Percentiles rank a stretch among this genome's conserved stretches.
Conservation (phyloP, 1,139 yeast genomes). For the Hansenula lynferdii region DNA sequence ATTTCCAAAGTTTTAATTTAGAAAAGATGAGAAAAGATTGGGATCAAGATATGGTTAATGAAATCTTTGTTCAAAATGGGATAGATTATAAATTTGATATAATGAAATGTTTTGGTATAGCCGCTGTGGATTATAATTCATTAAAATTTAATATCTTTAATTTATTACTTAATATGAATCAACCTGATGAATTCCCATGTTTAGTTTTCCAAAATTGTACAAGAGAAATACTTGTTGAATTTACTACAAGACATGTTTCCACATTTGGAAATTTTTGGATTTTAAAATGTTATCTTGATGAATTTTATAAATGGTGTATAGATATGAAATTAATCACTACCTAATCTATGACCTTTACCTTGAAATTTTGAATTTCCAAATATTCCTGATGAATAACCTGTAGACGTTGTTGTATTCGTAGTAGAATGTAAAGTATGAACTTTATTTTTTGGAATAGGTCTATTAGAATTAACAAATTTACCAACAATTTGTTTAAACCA, state of each 20-base stretch:
- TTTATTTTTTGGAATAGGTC: neutral
- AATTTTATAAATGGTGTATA: constrained; percentile 15
- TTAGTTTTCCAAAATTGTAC: neutral
- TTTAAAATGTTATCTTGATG: constrained; percentile 20
- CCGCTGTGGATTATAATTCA: too few relatives aligned
- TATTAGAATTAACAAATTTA: constrained; percentile 4
- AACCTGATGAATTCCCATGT: neutral
- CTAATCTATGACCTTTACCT: constrained; percentile 24
- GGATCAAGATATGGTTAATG: too few relatives aligned
- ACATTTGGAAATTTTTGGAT: constrained; percentile 18
- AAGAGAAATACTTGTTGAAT: constrained; percentile 11
- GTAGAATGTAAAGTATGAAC: neutral
- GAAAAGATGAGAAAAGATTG: neutral
- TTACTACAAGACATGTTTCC: constrained; percentile 5
- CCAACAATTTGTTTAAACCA: constrained; percentile 21
- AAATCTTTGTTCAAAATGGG: too few relatives aligned
- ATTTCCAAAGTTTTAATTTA: neutral
- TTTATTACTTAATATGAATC: neutral
- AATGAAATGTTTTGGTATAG: neutral
- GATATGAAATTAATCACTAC: constrained; percentile 15
- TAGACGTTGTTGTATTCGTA: neutral
- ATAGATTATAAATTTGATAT: neutral
- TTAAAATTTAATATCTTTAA: neutral
- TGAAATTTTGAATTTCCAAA: constrained; percentile 11
- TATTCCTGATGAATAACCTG: neutral